These are phyloP conservation scores for Penstemon newberryi DNA, from an alignment of 257 asterid species.

Conservation along the genomic window DNA sequence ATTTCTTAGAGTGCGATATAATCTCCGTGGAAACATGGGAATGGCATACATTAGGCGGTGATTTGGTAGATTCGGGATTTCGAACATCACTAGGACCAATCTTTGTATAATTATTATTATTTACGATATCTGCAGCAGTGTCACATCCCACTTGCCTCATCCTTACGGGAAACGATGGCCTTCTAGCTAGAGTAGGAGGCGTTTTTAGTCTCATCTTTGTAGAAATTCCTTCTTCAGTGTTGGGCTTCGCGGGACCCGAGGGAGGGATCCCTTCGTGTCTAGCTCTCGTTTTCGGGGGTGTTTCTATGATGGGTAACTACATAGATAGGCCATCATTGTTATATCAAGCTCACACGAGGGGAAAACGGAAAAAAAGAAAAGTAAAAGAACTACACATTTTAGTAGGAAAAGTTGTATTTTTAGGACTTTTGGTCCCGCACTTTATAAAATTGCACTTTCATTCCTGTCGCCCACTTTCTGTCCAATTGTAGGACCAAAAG, in stretches of 20 bases:
- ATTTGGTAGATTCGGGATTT: conserved; percentile 36
- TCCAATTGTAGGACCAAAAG: too few species aligned
- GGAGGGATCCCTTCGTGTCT: conserved; percentile 67
- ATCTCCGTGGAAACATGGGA: conserved; percentile 39
- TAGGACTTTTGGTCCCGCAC: too few species aligned
- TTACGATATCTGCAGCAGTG: conserved; percentile 37
- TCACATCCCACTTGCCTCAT: conserved; percentile 46
- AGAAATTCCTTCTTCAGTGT: conserved; percentile 55
- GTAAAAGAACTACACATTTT: neutral
- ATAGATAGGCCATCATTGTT: conserved; percentile 29
- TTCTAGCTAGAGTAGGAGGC: conserved; percentile 53
- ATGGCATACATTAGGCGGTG: conserved; percentile 35
- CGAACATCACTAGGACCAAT: conserved; percentile 37
- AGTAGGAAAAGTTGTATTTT: too few species aligned
- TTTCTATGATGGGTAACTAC: conserved; percentile 61
- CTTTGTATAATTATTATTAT: conserved; percentile 34
- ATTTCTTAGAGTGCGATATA: conserved; percentile 40
- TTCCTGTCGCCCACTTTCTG: too few species aligned
- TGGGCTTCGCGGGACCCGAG: conserved; percentile 45
- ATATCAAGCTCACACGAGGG: neutral
- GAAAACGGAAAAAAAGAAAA: conserved; percentile 7
- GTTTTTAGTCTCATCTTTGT: conserved; percentile 55
- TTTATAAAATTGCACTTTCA: too few species aligned
- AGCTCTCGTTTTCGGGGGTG: conserved; percentile 65
- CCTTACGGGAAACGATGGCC: conserved; percentile 56